Base-by-base conservation (phyloP, 225 moss, liverwort and hornwort species). In the Physcomitrellopsis africana region DNA sequence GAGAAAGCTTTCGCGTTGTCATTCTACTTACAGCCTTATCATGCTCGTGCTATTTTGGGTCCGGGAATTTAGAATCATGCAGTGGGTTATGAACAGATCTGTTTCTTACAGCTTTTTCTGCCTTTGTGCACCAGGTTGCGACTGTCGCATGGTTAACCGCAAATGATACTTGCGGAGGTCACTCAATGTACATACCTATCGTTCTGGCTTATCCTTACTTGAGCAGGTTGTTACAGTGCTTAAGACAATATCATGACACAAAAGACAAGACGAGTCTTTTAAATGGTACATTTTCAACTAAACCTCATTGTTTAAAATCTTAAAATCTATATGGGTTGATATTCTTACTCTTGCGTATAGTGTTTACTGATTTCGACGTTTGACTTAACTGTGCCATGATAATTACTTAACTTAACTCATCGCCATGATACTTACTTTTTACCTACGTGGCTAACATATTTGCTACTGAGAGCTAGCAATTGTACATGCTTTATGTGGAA, bases 201-300 rank as follows among this genome's bases (percentile, higher is more conserved):
- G 78, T 96, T 78, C 77, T 96, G 75, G 88, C 96, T 43, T 89
- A 94, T 70, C 96, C 96, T 26, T 96, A 96, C 72, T 79, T 96
- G 56, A 91, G 94, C 88, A 91, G 96, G 64, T 94, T 96, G 61
- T 89, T 96, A 58, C 96, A 96, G 77, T 96, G 96, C 74, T 75
- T 96, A 27, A 85, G 96, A 64, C 96, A 96, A 76, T 96, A 94
- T 67, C 86, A 88, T 60, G 94, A 96, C 65, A 94, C 96, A 3
- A 91, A 79, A 73, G 96, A 96, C 76, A 96, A 89, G 76, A 86
- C 90, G 1, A 92, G 94, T 73, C 91, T 96, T 62, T 83, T 92
- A 37, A 96, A 96, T 81, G 96, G 96, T 96, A 81, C 72, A 72
- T 10, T 37, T 74, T 68, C 51, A 69, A 32, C 24, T 45, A 49